Conservation (phyloP, 1,284 basidiomycete genomes). For the Earliella scabrosa region DNA sequence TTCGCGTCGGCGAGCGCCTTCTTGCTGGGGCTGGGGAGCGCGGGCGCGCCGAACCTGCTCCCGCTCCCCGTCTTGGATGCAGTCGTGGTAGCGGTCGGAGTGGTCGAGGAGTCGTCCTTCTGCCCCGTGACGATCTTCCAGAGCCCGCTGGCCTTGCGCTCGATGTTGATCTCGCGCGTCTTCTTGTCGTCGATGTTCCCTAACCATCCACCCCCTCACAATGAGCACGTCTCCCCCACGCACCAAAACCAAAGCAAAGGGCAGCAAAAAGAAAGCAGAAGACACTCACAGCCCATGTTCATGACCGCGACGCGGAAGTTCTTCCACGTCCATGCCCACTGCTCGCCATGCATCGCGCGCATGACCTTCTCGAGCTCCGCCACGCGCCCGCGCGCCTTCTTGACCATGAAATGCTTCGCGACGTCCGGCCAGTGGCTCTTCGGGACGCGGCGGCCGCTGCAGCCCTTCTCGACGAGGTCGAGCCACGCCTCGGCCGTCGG, state of each 20-base stretch:
- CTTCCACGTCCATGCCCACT: conserved; percentile 77
- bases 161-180: conserved; percentile 61
- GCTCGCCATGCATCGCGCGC: conserved; percentile 65
- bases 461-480: conserved; percentile 62
- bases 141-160: conserved; percentile 50
- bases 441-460: conserved; percentile 62
- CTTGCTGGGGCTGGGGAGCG: conserved; percentile 15
- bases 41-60: background rate
- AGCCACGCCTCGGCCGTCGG: conserved; percentile 66
- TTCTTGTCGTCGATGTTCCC: conserved; percentile 59
- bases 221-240: background rate
- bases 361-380: conserved; percentile 69
- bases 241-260: background rate
- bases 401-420: conserved; percentile 70
- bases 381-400: conserved; percentile 62
- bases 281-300: conserved; percentile 72
- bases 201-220: conserved; percentile 28
- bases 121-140: conserved; percentile 57
- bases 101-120: conserved; percentile 35
- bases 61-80: background rate
- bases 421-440: conserved; percentile 76
- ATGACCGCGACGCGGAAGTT: conserved; percentile 71
- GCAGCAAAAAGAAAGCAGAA: background rate
- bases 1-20: conserved; percentile 16
- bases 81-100: background rate